Evolutionary conservation across 371 early-diverging fungal species (phyloP).

Genomic region (Mucor racemosus): DNA sequence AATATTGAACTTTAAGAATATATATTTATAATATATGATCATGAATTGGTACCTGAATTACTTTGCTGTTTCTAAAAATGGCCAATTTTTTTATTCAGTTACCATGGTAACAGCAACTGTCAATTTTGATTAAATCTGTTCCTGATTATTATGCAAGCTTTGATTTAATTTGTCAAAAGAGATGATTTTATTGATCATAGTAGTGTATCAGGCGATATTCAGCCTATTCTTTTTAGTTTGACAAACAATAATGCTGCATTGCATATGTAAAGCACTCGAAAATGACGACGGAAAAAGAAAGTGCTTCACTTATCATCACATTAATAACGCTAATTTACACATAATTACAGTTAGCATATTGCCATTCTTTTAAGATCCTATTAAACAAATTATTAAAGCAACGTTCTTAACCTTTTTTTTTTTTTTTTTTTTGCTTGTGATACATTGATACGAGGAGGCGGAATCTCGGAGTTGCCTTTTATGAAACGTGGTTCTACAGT

Average conservation of each 20-base stretch:
- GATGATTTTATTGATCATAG: too few species aligned
- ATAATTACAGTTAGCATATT: neutral
- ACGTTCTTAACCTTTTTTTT: neutral
- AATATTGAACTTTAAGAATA: neutral
- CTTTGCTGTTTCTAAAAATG: neutral
- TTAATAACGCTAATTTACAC: neutral
- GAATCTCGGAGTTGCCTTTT: slow-evolving; percentile 1
- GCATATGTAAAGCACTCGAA: neutral
- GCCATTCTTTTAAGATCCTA: neutral
- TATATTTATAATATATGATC: neutral
- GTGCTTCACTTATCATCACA: neutral
- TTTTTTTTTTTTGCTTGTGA: too few species aligned
- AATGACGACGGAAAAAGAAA: neutral
- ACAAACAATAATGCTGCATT: slow-evolving; percentile 2
- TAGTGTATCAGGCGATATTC: too few species aligned
- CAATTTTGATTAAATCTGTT: too few species aligned
- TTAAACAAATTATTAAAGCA: neutral
- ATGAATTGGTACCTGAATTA: neutral
- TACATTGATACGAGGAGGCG: neutral
- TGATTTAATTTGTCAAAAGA: too few species aligned
- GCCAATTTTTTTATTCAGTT: too few species aligned
- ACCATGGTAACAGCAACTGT: too few species aligned
- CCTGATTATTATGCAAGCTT: too few species aligned
- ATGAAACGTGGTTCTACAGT: neutral
- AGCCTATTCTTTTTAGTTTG: neutral